Base-by-base conservation (phyloP, 169 alveolate genomes). In the Eimeria falciformis region DNA sequence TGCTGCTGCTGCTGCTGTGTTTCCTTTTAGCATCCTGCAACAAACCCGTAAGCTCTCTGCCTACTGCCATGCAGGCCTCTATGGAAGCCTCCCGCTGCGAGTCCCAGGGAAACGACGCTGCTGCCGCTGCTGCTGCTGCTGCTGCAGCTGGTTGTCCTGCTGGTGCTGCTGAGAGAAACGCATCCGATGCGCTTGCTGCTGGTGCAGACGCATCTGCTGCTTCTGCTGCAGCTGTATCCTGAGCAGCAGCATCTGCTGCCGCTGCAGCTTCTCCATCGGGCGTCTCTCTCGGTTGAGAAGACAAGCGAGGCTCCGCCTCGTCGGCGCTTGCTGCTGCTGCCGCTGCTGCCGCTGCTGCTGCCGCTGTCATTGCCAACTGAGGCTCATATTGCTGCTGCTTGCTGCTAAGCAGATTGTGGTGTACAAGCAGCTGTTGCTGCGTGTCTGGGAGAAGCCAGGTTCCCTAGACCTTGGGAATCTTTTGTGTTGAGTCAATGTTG, bases 101-200 rank as follows among this genome's bases (percentile, higher is more conserved):
- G 27, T 29, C 14, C 85, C 85, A 75, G 12, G 85, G 85, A 75
- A 75, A 43, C 7, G 25, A 43, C 23, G 85, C 85, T 43, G 85
- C 85, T 75, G 62, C 85, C 45, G 85, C 85, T 75, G 85, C 85
- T 75, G 66, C 85, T 43, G 85, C 40, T 75, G 85, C 43, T 75
- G 62, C 40, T 75, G 66, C 43, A 43, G 85, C 43, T 75, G 65
- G 0, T 75, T 25, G 55, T 75, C 40, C 65, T 75, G 85, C 85
- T 75, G 85, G 45, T 75, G 85, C 66, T 75, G 66, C 65, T 71
- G 53, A 53, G 29, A 56, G 25, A 21, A 27, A 5, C 21, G 71
- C 27, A 5, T 14, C 33, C 27, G 18, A 14, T 25, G 46, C 7
- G 79, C 25, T 65, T 18, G 85, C 66, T 0, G 66, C 85, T 75